phyloP scores from a whole-genome alignment of 305 asterid species.

The Ilex paraguariensis region DNA sequence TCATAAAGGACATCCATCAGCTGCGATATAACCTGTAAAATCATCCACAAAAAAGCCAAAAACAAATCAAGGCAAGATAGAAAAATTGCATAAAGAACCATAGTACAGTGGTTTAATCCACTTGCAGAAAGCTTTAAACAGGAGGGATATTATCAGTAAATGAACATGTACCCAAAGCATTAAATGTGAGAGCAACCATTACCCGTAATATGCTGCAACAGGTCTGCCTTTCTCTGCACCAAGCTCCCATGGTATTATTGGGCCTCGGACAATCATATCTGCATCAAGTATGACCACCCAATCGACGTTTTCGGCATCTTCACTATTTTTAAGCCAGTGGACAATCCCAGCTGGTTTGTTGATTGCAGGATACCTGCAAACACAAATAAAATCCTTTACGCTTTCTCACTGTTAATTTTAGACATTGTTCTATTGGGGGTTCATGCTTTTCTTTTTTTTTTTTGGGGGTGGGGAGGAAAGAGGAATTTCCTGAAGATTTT shows the following conservation, averaged over 20 bases:
- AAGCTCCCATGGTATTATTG: constrained; percentile 95
- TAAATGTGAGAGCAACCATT: constrained; percentile 13
- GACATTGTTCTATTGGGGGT: no score
- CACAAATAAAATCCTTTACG: neutral
- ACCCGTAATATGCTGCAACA: constrained; percentile 97
- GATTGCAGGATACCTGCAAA: constrained; percentile 87
- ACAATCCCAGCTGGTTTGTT: constrained; percentile 93
- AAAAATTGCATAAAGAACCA: no score
- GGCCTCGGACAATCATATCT: constrained; percentile 88
- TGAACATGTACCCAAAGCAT: neutral
- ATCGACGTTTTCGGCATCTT: constrained; percentile 86
- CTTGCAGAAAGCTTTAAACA: neutral
- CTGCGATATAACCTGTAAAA: no score
- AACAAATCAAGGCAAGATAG: neutral
- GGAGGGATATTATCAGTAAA: neutral
- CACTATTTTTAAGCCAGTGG: constrained; percentile 88
- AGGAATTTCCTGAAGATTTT: no score
- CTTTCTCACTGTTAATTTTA: no score
- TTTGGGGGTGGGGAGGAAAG: no score
- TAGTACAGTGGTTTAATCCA: neutral
- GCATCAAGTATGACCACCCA: constrained; percentile 97
- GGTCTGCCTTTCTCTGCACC: constrained; percentile 96
- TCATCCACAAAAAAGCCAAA: neutral
- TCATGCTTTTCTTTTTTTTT: no score
- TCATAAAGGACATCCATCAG: no score